Evolutionary conservation across 2,329 filamentous ascomycete species (phyloP), one percentile per base, ranked within the genome.

Genomic region (Truncatella angustata): DNA sequence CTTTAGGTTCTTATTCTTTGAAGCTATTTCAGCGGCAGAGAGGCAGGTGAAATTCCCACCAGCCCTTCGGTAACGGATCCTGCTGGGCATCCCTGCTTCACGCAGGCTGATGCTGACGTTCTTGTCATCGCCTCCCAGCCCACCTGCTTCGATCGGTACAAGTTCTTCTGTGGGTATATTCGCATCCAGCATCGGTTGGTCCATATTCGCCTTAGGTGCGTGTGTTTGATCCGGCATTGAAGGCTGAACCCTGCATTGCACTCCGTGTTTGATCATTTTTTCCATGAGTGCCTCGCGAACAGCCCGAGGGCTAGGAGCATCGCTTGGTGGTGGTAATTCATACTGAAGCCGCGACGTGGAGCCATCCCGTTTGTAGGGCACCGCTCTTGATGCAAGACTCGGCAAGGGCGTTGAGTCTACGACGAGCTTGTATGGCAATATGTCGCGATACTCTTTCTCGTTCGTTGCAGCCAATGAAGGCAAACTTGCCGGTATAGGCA

Each of bases 201-300:
- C 53, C 4, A 48, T 20, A 14, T 51, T 26, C 37, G 55, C 49
- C 39, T 60, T 43, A 18, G 55, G 39, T 7, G 54, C 48, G n/a
- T n/a, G n/a, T n/a, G n/a, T n/a, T n/a, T n/a, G n/a, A n/a, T n/a
- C n/a, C 11, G 34, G 10, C 46, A 24, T 5, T 50, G 53, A 20
- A 30, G 63, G 43, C 35, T 62, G 63, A 23, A 67, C 59, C 21
- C 64, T 64, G 58, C 63, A 67, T 49, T 66, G 64, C 18, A 57
- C 57, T 44, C 60, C 60, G 24, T 62, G 62, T 20, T 63, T 58
- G 32, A 67, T 60, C 63, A 67, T 67, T 11, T 47, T 59, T 35
- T 61, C 56, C 43, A 67, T 50, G 3, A 65, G 53, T 40, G 57
- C 56, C 21, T 49, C 47, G 14, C 48, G 43, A 6, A 59, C 28